Evolutionary conservation across 2,329 filamentous ascomycete species (phyloP).

Genomic region (Albophoma yamanashiensis): DNA sequence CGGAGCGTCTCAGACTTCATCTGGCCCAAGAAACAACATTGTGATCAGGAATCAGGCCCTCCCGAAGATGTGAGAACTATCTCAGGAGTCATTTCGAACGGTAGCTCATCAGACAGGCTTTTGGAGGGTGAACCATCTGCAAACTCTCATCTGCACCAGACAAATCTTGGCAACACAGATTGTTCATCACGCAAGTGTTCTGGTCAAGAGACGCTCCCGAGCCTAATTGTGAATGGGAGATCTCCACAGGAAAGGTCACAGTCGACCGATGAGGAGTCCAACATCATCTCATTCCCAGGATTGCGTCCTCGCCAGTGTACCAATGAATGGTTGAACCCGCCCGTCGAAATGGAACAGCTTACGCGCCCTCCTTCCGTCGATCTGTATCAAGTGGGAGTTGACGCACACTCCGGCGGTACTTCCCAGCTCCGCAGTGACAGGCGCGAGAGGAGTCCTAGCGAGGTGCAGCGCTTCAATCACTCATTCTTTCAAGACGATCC

Average conservation of each 20-base stretch:
- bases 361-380: slow-evolving; percentile 3
- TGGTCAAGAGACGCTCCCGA: background rate
- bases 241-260: background rate
- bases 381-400: slow-evolving; percentile 18
- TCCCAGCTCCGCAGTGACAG: slow-evolving; percentile 1
- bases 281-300: slow-evolving; percentile 23
- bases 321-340: slow-evolving; percentile 19
- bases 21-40: slow-evolving; percentile 11
- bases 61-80: background rate
- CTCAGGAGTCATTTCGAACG: background rate
- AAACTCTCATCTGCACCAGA: background rate
- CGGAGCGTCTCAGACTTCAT: slow-evolving; percentile 18
- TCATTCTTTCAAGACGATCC: slow-evolving; percentile 13
- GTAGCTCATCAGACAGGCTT: background rate
- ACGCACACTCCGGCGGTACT: slow-evolving; percentile 15
- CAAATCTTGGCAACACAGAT: background rate
- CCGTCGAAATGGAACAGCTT: slow-evolving; percentile 7
- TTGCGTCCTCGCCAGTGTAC: slow-evolving; percentile 20
- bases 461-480: slow-evolving; percentile 6
- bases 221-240: background rate
- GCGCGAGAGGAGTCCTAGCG: slow-evolving; percentile 5
- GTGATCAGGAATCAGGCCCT: background rate
- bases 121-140: background rate
- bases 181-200: background rate
- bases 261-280: slow-evolving; percentile 9